A percentile compares a stretch with the other conserved stretches of the same genome.
These are phyloP conservation scores for Trichosanthes cucumerina DNA, from an alignment of 306 rosid genomes.

Conservation along the genomic window DNA sequence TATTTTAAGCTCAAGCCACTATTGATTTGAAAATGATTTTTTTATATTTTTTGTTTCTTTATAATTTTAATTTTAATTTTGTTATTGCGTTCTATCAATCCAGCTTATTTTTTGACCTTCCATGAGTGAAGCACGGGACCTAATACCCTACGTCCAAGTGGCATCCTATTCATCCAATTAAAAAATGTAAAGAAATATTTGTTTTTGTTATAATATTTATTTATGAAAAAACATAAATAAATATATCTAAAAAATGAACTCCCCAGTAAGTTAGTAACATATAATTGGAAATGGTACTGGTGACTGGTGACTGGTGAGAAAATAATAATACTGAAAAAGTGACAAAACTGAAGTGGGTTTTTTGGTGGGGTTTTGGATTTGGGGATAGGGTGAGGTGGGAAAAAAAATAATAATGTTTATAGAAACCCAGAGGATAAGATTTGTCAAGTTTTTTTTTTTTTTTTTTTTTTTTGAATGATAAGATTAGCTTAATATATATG, in stretches of 20 bases:
- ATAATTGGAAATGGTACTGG: not conserved
- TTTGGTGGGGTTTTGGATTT: not conserved
- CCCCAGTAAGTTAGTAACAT: not conserved
- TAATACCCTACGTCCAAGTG: not conserved
- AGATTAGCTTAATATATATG: not conserved
- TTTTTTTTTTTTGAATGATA: not conserved
- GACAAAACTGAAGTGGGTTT: constrained; percentile 3
- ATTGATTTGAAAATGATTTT: not conserved
- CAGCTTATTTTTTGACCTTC: constrained; percentile 3
- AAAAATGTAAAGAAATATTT: not conserved
- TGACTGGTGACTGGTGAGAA: too few relatives aligned
- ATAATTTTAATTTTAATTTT: not conserved
- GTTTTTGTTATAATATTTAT: not conserved
- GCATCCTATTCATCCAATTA: not conserved
- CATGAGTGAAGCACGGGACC: not conserved
- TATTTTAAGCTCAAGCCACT: not conserved
- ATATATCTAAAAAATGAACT: not conserved
- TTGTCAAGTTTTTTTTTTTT: not conserved
- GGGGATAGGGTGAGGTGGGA: constrained; percentile 10
- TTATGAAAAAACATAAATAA: not conserved
- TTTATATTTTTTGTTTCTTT: not conserved
- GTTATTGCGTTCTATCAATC: constrained; percentile 11
- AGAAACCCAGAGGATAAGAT: constrained; percentile 5
- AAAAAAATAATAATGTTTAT: not conserved
- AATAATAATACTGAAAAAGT: not conserved